Base-by-base conservation (phyloP, 2,329 filamentous ascomycete species). In the Cladosporium sp. region DNA sequence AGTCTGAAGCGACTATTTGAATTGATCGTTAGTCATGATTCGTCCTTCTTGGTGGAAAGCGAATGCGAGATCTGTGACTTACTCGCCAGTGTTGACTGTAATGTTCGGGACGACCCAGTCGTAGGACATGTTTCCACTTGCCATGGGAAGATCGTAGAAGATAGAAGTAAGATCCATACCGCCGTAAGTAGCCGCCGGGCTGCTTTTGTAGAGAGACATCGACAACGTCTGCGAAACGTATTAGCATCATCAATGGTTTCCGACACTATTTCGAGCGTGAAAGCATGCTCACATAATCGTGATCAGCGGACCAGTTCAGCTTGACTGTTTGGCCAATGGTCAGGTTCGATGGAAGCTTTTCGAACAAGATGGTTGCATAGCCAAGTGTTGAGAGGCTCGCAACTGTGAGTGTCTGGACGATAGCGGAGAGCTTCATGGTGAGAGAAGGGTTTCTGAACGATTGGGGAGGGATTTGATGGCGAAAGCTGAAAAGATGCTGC, bases 91-190 rank as follows among this genome's bases (percentile, higher is more conserved):
- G 18, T 32, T 32, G 18, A 54, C 51, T 5, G 51, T 54, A 6
- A 32, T 21, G 5, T 54, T 54, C 5, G 51, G 51, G 1, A 54
- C 51, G 18, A 54, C 26, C 51, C 51, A 54, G 30, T 54, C 51
- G 51, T 54, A 54, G 30, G 51, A 54, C 51, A 54, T 54, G 18
- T 54, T 54, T 6, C 51, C 51, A 32, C 51, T 54, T 21, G 51
- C 26, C 51, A 54, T 54, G 18, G 51, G 51, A 4, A 54, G 5
- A 32, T 54, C 51, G 18, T 54, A 54, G 18, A 54, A 54, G 5
- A 54, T n/a, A 13, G 26, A 21, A 1, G 39, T n/a, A 3, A 46
- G 13, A 13, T 21, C n/a, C 2, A 8, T n/a, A n/a, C n/a, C n/a
- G 6, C 3, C 5, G n/a, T n/a, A n/a, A 8, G 3, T 5, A 13